Conservation (phyloP, 2,329 filamentous ascomycete species). For the Pyrenophora tritici-repentis region DNA sequence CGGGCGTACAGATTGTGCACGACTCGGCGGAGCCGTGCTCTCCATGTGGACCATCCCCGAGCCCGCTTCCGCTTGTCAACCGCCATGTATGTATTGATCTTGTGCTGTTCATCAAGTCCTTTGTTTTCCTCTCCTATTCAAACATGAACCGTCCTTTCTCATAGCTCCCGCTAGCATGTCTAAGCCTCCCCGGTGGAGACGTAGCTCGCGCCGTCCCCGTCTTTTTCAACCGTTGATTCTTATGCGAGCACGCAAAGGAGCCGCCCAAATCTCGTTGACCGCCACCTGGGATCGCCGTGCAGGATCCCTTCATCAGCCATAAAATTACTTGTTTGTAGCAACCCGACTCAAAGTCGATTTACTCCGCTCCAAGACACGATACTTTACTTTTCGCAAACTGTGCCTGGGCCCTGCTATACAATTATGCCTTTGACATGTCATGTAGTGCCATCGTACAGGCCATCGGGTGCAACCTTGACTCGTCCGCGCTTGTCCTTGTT, state of each 20-base stretch:
- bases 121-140: slow-evolving; percentile 6
- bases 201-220: neutral
- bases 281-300: slow-evolving; percentile 14
- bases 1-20: slow-evolving; percentile 36
- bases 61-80: slow-evolving; percentile 9
- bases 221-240: too few relatives aligned
- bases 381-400: neutral
- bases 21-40: slow-evolving; percentile 21
- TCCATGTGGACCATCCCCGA: slow-evolving; percentile 21
- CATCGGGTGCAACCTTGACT: too few relatives aligned
- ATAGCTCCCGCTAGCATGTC: slow-evolving; percentile 1
- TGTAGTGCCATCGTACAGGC: too few relatives aligned
- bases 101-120: slow-evolving; percentile 19
- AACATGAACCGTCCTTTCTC: neutral
- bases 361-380: too few relatives aligned
- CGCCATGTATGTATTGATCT: slow-evolving; percentile 17
- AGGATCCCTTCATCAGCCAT: slow-evolving; percentile 20
- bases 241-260: slow-evolving; percentile 9
- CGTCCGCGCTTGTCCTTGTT: too few relatives aligned
- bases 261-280: slow-evolving; percentile 14
- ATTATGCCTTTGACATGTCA: neutral
- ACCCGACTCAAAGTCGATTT: neutral
- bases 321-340: slow-evolving; percentile 9
- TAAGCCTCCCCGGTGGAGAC: neutral
- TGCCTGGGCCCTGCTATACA: neutral